A percentile compares a stretch with the other conserved stretches of the same genome.
These are phyloP conservation scores for Fusarium siculi DNA, from an alignment of 2,329 filamentous ascomycete species.

Conservation along the genomic window DNA sequence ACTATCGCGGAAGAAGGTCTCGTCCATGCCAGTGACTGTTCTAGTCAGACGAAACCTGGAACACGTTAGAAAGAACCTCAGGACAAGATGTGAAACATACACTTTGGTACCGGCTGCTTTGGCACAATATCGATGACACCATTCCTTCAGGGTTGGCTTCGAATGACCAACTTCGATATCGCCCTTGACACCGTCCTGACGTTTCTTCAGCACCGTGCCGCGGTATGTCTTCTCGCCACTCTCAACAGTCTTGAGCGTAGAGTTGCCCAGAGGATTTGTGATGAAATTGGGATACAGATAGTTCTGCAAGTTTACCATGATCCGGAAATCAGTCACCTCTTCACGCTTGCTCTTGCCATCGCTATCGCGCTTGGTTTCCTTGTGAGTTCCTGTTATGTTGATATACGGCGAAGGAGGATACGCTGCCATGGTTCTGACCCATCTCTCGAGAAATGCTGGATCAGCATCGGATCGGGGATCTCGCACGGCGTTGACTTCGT, in stretches of 20 bases:
- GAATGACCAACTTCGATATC: conserved; percentile 34
- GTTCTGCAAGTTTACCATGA: conserved; percentile 36
- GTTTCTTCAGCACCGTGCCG: conserved; percentile 29
- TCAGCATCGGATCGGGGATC: conserved; percentile 29
- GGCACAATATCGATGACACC: conserved; percentile 38
- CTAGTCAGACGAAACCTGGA: conserved; percentile 31
- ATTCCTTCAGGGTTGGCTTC: conserved; percentile 32
- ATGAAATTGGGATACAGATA: conserved; percentile 38
- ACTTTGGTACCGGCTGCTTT: conserved; percentile 24
- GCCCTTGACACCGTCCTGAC: conserved; percentile 25
- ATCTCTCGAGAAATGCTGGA: conserved; percentile 18
- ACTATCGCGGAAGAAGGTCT: background rate
- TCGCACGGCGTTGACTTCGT: conserved; percentile 26
- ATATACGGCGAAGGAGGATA: conserved; percentile 35
- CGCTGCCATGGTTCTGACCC: conserved; percentile 22
- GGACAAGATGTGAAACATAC: background rate
- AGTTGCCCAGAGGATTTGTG: background rate
- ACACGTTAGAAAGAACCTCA: background rate
- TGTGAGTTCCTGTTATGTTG: conserved; percentile 28
- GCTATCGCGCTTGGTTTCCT: conserved; percentile 23
- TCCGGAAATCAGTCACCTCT: conserved; percentile 29
- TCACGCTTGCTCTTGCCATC: conserved; percentile 29
- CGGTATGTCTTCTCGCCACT: conserved; percentile 36
- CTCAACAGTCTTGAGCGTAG: conserved; percentile 25
- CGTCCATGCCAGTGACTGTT: conserved; percentile 25